Conservation (phyloP, 192 early-diverging fungal species). For the Coemansia sp. region DNA sequence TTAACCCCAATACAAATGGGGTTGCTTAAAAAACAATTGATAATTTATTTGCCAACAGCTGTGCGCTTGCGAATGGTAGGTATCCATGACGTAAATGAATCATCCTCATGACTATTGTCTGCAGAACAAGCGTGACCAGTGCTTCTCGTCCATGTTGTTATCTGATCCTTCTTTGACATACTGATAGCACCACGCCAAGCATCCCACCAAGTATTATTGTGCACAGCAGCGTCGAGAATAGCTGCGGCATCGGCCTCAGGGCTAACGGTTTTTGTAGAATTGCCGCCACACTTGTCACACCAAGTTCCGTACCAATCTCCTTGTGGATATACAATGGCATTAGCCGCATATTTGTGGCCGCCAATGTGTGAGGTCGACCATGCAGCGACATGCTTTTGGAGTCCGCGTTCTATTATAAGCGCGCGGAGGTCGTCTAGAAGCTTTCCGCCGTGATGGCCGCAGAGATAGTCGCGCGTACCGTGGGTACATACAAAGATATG, state of each 20-base stretch:
- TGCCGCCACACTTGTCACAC: conserved; percentile 33
- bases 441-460: conserved; percentile 34
- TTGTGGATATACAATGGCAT: conserved; percentile 50
- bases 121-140: conserved; percentile 3
- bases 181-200: conserved; percentile 50
- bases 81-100: conserved; percentile 22
- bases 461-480: conserved; percentile 40
- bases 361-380: conserved; percentile 54
- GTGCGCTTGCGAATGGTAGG: conserved; percentile 12
- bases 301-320: conserved; percentile 56
- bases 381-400: conserved; percentile 29
- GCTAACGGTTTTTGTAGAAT: not conserved
- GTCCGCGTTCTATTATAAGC: conserved; percentile 18
- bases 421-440: conserved; percentile 29
- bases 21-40: no score
- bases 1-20: no score
- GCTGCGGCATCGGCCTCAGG: conserved; percentile 22
- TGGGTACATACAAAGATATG: conserved; percentile 56
- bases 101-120: conserved; percentile 3
- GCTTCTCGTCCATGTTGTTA: conserved; percentile 23
- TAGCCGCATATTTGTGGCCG: conserved; percentile 55
- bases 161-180: conserved; percentile 50
- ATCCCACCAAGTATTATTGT: conserved; percentile 46
- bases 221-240: conserved; percentile 28
- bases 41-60: not conserved